These are phyloP conservation scores for Chalara sp. DNA, from an alignment of 2,329 filamentous ascomycete genomes.

Conservation along the genomic window DNA sequence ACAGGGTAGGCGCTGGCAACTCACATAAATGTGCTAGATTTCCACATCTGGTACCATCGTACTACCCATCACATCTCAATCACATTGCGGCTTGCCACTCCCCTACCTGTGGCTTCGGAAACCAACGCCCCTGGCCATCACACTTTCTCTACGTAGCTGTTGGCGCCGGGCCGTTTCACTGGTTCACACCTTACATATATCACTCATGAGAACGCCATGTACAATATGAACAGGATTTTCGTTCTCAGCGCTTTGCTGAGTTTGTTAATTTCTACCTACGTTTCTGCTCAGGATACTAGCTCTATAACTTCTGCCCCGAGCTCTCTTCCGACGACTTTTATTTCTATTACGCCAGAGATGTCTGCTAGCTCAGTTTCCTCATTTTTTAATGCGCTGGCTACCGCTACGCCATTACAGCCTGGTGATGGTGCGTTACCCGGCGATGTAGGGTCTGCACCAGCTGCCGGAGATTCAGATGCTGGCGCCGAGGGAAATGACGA, in stretches of 20 bases:
- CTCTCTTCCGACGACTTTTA: slow-evolving; percentile 13
- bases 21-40: background rate
- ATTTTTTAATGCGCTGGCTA: slow-evolving; percentile 22
- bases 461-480: slow-evolving; percentile 42
- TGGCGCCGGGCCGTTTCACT: background rate
- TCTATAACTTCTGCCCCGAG: slow-evolving; percentile 6
- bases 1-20: slow-evolving; percentile 12
- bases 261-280: background rate
- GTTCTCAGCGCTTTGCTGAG: slow-evolving; percentile 10
- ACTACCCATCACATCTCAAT: no score
- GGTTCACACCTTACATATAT: background rate
- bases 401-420: slow-evolving; percentile 22
- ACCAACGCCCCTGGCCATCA: no score
- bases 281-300: background rate
- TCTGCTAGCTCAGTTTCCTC: slow-evolving; percentile 25
- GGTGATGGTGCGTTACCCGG: slow-evolving; percentile 21
- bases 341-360: slow-evolving; percentile 25
- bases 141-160: background rate
- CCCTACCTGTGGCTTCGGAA: no score
- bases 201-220: background rate
- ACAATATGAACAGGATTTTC: slow-evolving; percentile 20
- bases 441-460: slow-evolving; percentile 29
- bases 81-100: no score
- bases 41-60: background rate
- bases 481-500: slow-evolving; percentile 60